A percentile compares a stretch with the other conserved stretches of the same genome.
These are phyloP conservation scores for Neurospora sp. DNA, from an alignment of 495 filamentous ascomycete genomes.

Conservation along the genomic window DNA sequence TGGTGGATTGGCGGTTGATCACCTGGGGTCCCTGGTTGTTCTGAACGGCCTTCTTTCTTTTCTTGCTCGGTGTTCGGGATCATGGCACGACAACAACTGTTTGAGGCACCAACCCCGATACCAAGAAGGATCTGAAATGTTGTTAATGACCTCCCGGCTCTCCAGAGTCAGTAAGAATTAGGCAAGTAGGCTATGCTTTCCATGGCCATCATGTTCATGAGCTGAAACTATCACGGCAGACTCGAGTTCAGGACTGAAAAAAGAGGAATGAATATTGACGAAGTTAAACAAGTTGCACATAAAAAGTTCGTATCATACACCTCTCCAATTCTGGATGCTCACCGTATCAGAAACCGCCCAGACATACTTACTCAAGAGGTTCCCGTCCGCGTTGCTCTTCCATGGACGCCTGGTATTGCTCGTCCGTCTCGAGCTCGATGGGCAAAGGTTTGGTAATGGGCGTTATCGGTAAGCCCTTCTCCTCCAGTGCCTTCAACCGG, in stretches of 20 bases:
- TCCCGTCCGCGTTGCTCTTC: conserved; percentile 39
- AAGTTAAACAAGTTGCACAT: background rate
- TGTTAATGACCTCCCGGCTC: background rate
- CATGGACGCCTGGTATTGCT: conserved; percentile 40
- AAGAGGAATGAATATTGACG: background rate
- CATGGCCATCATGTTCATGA: background rate
- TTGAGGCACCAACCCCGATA: background rate
- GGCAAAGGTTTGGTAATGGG: conserved; percentile 43
- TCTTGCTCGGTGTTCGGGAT: background rate
- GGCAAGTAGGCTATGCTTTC: background rate
- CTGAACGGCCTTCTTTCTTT: background rate
- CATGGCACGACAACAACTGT: background rate
- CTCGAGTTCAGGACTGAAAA: background rate
- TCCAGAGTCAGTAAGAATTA: background rate
- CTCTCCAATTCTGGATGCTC: background rate
- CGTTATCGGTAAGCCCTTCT: conserved; percentile 33
- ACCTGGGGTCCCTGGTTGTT: background rate
- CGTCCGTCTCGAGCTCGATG: conserved; percentile 34
- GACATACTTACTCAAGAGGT: conserved; percentile 3
- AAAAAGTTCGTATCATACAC: background rate
- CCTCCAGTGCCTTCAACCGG: conserved; percentile 40
- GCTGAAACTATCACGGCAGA: background rate
- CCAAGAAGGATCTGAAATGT: background rate
- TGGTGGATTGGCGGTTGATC: background rate
- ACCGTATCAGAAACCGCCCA: background rate